These are phyloP conservation scores for Dictyostelium purpureum DNA, from an alignment of 78 protist genomes.

Conservation along the genomic window DNA sequence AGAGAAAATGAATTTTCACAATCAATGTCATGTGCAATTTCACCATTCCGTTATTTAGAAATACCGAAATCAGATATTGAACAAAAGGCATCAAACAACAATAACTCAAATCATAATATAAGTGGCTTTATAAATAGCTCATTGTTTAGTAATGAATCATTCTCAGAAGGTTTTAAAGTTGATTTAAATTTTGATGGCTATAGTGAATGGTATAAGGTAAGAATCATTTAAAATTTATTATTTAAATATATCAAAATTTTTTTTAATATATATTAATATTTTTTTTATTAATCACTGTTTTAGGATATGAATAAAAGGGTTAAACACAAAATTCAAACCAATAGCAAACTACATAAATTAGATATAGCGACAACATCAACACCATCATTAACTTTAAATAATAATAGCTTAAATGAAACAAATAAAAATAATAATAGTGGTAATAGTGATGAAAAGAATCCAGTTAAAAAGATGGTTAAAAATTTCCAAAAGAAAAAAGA, in stretches of 20 bases:
- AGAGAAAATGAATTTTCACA: constrained; percentile 61
- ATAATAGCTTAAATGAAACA: not conserved
- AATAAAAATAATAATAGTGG: not conserved
- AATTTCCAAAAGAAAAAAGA: constrained; percentile 24
- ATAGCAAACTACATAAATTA: constrained; percentile 3
- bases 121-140: not conserved
- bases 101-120: not conserved
- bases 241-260: too few species aligned
- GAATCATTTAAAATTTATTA: too few species aligned
- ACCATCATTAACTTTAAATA: not conserved
- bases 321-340: not conserved
- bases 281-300: too few species aligned
- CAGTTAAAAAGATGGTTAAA: not conserved
- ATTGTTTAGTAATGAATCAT: not conserved
- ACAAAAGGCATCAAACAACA: not conserved
- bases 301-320: not conserved
- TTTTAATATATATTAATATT: too few species aligned
- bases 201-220: constrained; percentile 1
- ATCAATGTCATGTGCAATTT: constrained; percentile 62
- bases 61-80: not conserved
- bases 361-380: not conserved
- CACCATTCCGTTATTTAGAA: constrained; percentile 60
- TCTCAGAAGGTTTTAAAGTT: constrained; percentile 31
- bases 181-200: constrained; percentile 54
- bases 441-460: not conserved